Evolutionary conservation across 2,329 filamentous ascomycete genomes (phyloP), one percentile per base, ranked within the genome.

Genomic region (Aureobasidium musti): DNA sequence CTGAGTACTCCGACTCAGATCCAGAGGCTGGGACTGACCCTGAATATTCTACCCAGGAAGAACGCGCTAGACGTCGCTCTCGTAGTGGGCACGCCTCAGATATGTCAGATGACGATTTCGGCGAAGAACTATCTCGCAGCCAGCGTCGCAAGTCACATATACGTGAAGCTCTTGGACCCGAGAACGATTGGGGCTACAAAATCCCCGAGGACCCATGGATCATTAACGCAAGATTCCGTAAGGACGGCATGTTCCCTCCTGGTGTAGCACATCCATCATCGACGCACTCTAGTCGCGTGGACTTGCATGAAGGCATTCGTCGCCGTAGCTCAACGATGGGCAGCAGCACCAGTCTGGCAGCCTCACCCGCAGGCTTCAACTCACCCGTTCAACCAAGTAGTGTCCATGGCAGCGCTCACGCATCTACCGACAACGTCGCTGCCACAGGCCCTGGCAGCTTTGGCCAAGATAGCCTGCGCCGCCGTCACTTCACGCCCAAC

Each of bases 191-290:
- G 71, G 86, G 89, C 68, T 97, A 97, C 77, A 88, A 87, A 70
- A 85, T 98, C n/a, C 92, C 93, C 0, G 92, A 91, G 67, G 94
- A 98, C 73, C 91, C 93, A 13, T 98, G 93, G 93, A 91, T 96
- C 69, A 96, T 98, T 74, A 89, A 91, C 69, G 92, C 95, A 30
- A 90, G 94, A 57, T 95, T 96, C 84, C 84, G 89, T 69, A 96
- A 95, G 71, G 86, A 91, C 70, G 90, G 92, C 82, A 87, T 87
- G 85, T 86, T 82, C 67, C 81, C 82, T 21, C 81, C 85, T 1
- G 80, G 80, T 63, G 77, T 80, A 19, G 72, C 77, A 23, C 82
- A 82, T 66, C 81, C 82, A 1, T 79, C 79, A 21, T 84, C 82
- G 7, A 81, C 82, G 19, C 80, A 83, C 70, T 81, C 78, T 66